Percentiles rank a stretch among this genome's conserved stretches.
Conservation (phyloP, 495 filamentous ascomycete species). For the Tuber borchii region DNA sequence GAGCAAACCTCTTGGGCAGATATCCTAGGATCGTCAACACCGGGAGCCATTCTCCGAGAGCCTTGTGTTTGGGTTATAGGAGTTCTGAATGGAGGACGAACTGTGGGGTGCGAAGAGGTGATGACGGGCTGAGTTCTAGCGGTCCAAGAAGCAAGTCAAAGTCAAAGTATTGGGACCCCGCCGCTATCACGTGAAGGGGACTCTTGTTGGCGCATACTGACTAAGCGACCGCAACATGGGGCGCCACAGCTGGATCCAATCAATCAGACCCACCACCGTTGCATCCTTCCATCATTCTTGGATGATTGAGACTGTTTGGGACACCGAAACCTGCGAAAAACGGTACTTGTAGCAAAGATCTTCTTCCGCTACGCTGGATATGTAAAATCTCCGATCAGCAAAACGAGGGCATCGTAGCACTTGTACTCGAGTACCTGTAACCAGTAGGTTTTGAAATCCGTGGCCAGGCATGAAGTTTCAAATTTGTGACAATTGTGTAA, state of each 20-base stretch:
- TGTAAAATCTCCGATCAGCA: background rate
- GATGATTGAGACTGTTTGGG: background rate
- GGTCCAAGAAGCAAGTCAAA: background rate
- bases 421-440: too few species aligned
- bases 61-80: slow-evolving; percentile 1
- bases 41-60: slow-evolving; percentile 19
- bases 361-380: background rate
- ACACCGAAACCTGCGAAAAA: background rate
- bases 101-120: slow-evolving; percentile 26
- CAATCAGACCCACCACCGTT: slow-evolving; percentile 12
- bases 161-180: slow-evolving; percentile 13
- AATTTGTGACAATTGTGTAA: background rate
- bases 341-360: background rate
- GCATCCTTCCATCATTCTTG: background rate
- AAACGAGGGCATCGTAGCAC: background rate
- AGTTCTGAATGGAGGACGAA: background rate
- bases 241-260: background rate
- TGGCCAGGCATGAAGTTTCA: background rate
- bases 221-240: background rate
- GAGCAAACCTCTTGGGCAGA: slow-evolving; percentile 36
- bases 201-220: slow-evolving; percentile 8
- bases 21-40: slow-evolving; percentile 31
- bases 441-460: too few species aligned
- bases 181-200: slow-evolving; percentile 26
- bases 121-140: slow-evolving; percentile 12